A percentile compares a stretch with the other conserved stretches of the same genome.
phyloP scores from a whole-genome alignment of 768 basidiomycete genomes.

The Mycena maculata region DNA sequence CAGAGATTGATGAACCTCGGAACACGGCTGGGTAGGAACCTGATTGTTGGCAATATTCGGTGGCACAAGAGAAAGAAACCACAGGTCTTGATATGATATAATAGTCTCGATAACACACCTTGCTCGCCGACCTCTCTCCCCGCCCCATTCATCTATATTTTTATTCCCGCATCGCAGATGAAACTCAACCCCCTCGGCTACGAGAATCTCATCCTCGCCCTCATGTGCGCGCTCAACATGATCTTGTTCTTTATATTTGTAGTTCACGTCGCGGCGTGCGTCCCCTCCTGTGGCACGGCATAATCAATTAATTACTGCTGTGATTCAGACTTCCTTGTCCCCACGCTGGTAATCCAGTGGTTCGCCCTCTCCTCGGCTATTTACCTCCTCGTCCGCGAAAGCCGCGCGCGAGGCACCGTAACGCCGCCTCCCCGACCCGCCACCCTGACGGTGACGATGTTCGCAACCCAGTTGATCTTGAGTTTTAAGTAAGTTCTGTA shows the following conservation, averaged over 20 bases:
- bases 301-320: neutral
- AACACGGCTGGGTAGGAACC: too few species aligned
- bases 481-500: constrained; percentile 18
- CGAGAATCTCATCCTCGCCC: constrained; percentile 12
- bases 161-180: neutral
- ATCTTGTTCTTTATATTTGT: constrained; percentile 13
- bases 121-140: too few species aligned
- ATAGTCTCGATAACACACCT: too few species aligned
- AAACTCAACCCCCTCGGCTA: neutral
- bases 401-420: neutral
- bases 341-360: constrained; percentile 19
- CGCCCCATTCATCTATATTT: too few species aligned
- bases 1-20: too few species aligned
- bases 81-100: too few species aligned
- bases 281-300: neutral
- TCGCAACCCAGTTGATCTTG: constrained; percentile 3
- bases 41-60: too few species aligned
- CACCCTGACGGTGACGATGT: neutral
- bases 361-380: constrained; percentile 5
- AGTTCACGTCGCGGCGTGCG: neutral
- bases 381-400: constrained; percentile 20
- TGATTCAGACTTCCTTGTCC: constrained; percentile 17
- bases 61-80: too few species aligned
- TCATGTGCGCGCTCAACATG: neutral
- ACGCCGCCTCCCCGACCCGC: too few species aligned